These are phyloP conservation scores for Dendrobium chrysotoxum DNA, from an alignment of 106 monocot genomes.

Conservation along the genomic window DNA sequence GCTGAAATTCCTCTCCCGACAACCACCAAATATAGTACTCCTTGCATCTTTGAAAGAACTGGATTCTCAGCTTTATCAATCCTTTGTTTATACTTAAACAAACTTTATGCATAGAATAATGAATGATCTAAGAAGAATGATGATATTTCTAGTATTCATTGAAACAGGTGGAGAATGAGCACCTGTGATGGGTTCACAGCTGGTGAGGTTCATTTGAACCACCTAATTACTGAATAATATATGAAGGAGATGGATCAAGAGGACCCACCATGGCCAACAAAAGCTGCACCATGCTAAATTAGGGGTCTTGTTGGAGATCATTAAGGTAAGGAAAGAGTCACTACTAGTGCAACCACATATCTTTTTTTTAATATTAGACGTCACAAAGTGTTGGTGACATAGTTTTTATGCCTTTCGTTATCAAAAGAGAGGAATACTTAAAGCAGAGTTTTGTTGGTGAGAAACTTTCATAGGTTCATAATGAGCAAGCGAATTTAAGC, in stretches of 20 bases:
- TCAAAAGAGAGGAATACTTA: neutral
- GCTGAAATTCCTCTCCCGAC: too few relatives aligned
- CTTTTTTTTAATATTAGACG: neutral
- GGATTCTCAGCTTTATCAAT: constrained; percentile 16
- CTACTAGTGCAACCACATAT: neutral
- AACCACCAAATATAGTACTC: constrained; percentile 5
- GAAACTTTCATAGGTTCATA: neutral
- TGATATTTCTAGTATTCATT: too few relatives aligned
- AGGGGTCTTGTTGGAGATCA: neutral
- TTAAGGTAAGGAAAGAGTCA: neutral
- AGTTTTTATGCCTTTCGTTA: neutral
- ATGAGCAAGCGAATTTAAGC: neutral
- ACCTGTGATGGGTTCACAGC: constrained; percentile 8
- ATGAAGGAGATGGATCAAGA: neutral
- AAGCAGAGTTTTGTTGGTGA: neutral
- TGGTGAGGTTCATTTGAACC: constrained; percentile 5
- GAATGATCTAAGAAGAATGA: neutral
- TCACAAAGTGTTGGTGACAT: neutral
- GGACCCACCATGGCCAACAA: constrained; percentile 4
- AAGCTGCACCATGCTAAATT: neutral
- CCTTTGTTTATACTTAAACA: neutral
- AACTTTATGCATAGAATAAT: neutral
- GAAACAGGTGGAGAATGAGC: neutral
- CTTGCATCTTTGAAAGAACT: constrained; percentile 25
- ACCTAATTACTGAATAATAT: neutral